Conservation (phyloP, 1,284 basidiomycete species). For the Lentinula novae-zelandiae region DNA sequence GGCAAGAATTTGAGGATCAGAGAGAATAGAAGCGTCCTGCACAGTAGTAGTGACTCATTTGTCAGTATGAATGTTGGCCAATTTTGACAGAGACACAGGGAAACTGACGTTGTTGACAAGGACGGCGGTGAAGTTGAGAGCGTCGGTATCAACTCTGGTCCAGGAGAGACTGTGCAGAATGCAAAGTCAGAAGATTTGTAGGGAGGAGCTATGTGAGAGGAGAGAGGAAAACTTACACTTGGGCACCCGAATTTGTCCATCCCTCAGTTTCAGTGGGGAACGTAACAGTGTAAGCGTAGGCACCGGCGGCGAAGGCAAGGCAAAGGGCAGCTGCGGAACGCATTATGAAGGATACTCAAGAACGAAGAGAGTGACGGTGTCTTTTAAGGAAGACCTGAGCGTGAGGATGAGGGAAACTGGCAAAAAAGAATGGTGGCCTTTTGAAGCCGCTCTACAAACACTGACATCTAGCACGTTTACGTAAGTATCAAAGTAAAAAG, state of each 20-base stretch:
- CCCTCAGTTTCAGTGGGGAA: constrained; percentile 41
- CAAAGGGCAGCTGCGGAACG: constrained; percentile 37
- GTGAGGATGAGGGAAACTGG: constrained; percentile 18
- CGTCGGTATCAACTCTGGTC: constrained; percentile 63
- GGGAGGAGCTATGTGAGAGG: background rate
- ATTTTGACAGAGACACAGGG: no score
- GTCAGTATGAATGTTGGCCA: background rate
- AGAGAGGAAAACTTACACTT: constrained; percentile 23
- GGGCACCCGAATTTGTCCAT: constrained; percentile 55
- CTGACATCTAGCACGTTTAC: background rate
- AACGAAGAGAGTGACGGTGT: constrained; percentile 14
- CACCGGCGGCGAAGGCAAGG: constrained; percentile 51
- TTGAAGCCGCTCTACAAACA: background rate
- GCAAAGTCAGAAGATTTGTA: background rate
- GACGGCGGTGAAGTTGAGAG: constrained; percentile 62
- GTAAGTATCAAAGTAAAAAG: background rate
- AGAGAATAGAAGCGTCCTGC: constrained; percentile 1
- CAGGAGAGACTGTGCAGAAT: constrained; percentile 44
- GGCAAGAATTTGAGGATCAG: constrained; percentile 38
- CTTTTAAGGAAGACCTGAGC: constrained; percentile 8
- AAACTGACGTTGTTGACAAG: constrained; percentile 56
- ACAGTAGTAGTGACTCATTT: background rate
- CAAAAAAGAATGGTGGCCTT: constrained; percentile 7
- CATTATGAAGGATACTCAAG: constrained; percentile 34
- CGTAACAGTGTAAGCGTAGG: constrained; percentile 58